Evolutionary conservation across 2,329 filamentous ascomycete species (phyloP), one percentile per base, ranked within the genome.

Genomic region (Pestalotiopsis sp.): DNA sequence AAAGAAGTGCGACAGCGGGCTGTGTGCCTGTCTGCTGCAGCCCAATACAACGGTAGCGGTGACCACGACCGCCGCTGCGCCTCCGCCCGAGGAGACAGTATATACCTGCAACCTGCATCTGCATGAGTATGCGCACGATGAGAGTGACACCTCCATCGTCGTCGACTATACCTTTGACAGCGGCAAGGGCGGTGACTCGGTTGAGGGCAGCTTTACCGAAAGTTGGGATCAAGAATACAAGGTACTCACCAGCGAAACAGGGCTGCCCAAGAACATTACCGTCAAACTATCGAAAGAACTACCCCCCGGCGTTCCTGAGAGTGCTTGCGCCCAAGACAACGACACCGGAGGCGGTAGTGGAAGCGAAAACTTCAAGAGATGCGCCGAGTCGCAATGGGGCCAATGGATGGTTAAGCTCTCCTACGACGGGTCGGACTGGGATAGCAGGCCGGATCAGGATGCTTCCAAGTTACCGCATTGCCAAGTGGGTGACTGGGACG

Each of bases 71-170:
- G 23, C 6, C 6, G 23, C 20, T 23, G 38, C 59, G 27, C 59
- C 59, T 14, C 61, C 61, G 20, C 36, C 38, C 1, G 13, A 39
- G n/a, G 5, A 39, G n/a, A 9, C n/a, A 4, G 31, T n/a, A 23
- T 45, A 64, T 23, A 64, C 38, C 17, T 64, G 61, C 61, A 64
- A 45, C 61, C 38, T 64, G 20, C 61, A 64, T 49, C 61, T 64
- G 27, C 38, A 64, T 36, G 61, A 64, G 38, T 64, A 64, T 27
- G 38, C 49, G 14, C 14, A 49, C 17, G 31, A 14, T 4, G 14
- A 23, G 6, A 27, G 31, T 2, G 38, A 49, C 20, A 23, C 23
- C 4, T 45, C 61, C 23, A 64, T 64, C 4, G 12, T 20, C 36
- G 61, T 64, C 13, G 38, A 27, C 4, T 64, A 64, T 45, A 27